These are phyloP conservation scores for Coemansia sp. DNA, from an alignment of 192 early-diverging fungal genomes.

Conservation along the genomic window DNA sequence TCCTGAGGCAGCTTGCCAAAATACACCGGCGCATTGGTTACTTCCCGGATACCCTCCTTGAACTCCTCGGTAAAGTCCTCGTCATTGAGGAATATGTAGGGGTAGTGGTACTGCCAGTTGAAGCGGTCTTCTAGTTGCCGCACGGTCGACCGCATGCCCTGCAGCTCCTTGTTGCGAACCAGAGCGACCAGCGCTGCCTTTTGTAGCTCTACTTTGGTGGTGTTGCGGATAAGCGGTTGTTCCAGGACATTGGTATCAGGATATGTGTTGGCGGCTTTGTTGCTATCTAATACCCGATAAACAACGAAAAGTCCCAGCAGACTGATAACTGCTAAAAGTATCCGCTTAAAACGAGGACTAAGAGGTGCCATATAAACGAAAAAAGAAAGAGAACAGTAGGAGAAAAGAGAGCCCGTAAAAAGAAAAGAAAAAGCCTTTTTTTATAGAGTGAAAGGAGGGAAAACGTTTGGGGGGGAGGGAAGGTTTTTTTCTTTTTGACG, in stretches of 20 bases:
- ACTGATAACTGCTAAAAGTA: conserved; percentile 10
- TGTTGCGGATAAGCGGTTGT: background rate
- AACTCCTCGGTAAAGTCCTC: conserved; percentile 65
- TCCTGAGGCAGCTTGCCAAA: conserved; percentile 59
- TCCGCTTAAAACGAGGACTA: conserved; percentile 17
- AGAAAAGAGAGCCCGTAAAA: background rate
- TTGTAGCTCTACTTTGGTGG: conserved; percentile 1
- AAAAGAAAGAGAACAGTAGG: background rate
- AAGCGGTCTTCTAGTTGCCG: conserved; percentile 72
- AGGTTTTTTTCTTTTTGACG: no score
- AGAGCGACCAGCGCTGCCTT: conserved; percentile 63
- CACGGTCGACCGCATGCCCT: conserved; percentile 59
- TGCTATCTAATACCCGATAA: conserved; percentile 6
- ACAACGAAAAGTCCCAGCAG: conserved; percentile 14
- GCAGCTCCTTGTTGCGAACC: conserved; percentile 67
- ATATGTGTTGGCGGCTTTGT: background rate
- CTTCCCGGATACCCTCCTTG: conserved; percentile 40
- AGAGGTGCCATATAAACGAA: conserved; percentile 3
- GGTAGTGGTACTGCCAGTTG: conserved; percentile 63
- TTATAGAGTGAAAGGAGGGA: background rate
- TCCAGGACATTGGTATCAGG: background rate
- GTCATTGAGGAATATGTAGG: conserved; percentile 72
- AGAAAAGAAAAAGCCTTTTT: conserved; percentile 1
- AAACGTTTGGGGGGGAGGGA: no score
- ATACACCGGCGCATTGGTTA: conserved; percentile 58